Conservation (phyloP, 148 eudicot species). For the Amaranthus palmeri region DNA sequence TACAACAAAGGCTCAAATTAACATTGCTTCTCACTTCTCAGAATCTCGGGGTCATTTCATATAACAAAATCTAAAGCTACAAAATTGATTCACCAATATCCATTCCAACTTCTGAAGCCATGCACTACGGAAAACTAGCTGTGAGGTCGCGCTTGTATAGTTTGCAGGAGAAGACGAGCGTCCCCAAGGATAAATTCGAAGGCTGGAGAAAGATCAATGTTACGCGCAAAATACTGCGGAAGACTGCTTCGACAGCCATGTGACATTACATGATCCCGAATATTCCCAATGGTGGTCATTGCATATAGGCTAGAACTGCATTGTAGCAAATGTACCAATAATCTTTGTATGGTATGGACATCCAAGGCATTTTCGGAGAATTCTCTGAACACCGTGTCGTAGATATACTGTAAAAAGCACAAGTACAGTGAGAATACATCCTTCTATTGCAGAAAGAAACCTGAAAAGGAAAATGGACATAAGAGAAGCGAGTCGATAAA, state of each 20-base stretch:
- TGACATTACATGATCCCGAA: neutral
- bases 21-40: neutral
- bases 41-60: neutral
- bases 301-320: conserved; percentile 50
- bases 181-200: too few relatives aligned
- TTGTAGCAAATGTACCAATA: conserved; percentile 79
- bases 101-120: neutral
- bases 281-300: conserved; percentile 11
- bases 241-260: neutral
- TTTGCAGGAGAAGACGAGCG: too few relatives aligned
- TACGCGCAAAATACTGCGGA: neutral
- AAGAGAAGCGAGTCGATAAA: neutral
- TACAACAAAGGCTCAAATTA: too few relatives aligned
- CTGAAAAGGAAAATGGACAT: neutral
- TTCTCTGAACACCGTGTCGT: conserved; percentile 32
- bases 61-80: neutral
- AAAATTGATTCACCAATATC: neutral
- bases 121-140: neutral
- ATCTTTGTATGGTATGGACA: conserved; percentile 54
- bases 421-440: neutral
- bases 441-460: neutral
- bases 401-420: conserved; percentile 39
- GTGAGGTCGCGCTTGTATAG: neutral
- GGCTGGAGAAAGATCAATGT: neutral
- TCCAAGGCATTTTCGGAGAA: conserved; percentile 67